phyloP scores from a whole-genome alignment of 495 filamentous ascomycete genomes.

The Podospora pseudopauciseta region DNA sequence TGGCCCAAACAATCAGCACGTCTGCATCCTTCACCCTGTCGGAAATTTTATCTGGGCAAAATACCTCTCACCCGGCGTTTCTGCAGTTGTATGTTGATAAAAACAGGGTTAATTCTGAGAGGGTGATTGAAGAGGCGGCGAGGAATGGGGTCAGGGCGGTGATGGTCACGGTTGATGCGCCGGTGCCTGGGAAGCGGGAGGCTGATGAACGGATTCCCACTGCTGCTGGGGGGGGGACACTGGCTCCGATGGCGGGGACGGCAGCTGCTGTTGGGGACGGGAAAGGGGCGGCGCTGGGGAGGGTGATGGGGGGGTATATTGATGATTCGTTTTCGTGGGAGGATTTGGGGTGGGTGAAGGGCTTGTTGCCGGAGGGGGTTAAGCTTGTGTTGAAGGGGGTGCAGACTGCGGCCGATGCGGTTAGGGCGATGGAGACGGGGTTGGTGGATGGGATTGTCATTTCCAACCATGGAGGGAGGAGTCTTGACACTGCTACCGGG shows the following conservation, averaged over 20 bases:
- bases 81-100: constrained; percentile 83
- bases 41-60: constrained; percentile 51
- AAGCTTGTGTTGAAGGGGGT: constrained; percentile 65
- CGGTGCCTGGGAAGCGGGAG: constrained; percentile 61
- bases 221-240: background rate
- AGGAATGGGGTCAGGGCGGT: constrained; percentile 57
- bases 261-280: constrained; percentile 55
- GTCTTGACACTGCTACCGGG: constrained; percentile 60
- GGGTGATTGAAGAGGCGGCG: constrained; percentile 55
- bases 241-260: constrained; percentile 1
- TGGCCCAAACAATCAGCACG: constrained; percentile 61
- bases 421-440: constrained; percentile 50
- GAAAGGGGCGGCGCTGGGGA: constrained; percentile 65
- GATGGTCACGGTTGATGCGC: constrained; percentile 66
- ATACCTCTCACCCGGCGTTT: constrained; percentile 52
- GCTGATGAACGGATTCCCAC: constrained; percentile 54
- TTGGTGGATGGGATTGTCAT: constrained; percentile 56
- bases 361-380: constrained; percentile 33
- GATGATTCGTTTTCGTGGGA: constrained; percentile 74
- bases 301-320: constrained; percentile 69
- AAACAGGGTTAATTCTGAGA: constrained; percentile 63
- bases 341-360: constrained; percentile 53
- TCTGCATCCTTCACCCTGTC: constrained; percentile 64
- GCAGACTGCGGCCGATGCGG: constrained; percentile 58
- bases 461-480: constrained; percentile 69